phyloP scores from a whole-genome alignment of 2,329 filamentous ascomycete genomes.

The Spiromastix sp. region DNA sequence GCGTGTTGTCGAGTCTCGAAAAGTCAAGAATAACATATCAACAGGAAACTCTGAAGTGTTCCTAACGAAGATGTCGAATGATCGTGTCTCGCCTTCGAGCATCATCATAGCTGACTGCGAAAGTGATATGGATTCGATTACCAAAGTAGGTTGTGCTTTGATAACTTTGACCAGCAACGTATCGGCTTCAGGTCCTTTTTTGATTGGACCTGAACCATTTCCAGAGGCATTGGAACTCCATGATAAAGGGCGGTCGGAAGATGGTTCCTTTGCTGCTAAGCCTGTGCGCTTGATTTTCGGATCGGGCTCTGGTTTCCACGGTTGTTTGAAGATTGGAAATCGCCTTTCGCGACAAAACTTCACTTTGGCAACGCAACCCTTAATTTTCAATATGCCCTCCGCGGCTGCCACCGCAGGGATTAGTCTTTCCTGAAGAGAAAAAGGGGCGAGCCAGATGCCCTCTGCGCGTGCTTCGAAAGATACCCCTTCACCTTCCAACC shows the following conservation, averaged over 20 bases:
- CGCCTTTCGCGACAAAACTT: constrained; percentile 69
- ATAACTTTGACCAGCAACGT: constrained; percentile 60
- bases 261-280: constrained; percentile 45
- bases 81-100: constrained; percentile 73
- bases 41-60: constrained; percentile 69
- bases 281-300: constrained; percentile 69
- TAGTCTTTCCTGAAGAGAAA: constrained; percentile 68
- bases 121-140: constrained; percentile 65
- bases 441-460: constrained; percentile 63
- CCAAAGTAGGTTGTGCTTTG: constrained; percentile 63
- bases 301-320: constrained; percentile 62
- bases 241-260: constrained; percentile 36
- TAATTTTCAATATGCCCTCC: constrained; percentile 61
- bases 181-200: constrained; percentile 25
- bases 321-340: constrained; percentile 71
- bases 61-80: constrained; percentile 67
- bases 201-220: constrained; percentile 22
- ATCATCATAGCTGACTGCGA: constrained; percentile 84
- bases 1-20: constrained; percentile 75
- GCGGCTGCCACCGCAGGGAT: constrained; percentile 58
- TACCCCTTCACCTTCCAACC: constrained; percentile 62
- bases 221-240: constrained; percentile 33
- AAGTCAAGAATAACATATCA: constrained; percentile 78
- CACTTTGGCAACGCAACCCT: constrained; percentile 69
- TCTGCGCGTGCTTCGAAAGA: constrained; percentile 58